A percentile compares a stretch with the other conserved stretches of the same genome.
Conservation (phyloP, 345 rosid species). For the Gossypium rotundifolium region DNA sequence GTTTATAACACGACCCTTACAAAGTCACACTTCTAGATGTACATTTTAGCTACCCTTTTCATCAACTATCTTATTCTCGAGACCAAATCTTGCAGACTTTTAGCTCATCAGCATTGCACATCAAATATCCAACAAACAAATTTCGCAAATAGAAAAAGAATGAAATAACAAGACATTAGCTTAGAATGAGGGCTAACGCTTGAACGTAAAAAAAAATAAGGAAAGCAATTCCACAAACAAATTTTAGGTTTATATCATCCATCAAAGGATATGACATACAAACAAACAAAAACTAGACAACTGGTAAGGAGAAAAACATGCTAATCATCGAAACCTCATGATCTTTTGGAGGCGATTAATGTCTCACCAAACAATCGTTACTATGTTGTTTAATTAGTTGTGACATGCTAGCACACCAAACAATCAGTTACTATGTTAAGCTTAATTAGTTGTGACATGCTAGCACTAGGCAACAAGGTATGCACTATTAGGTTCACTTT, state of each 20-base stretch:
- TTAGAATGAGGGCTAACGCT: not conserved
- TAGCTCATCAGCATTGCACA: not conserved
- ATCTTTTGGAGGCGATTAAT: not conserved
- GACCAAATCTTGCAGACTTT: not conserved
- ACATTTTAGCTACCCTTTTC: constrained; percentile 20
- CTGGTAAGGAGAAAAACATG: not conserved
- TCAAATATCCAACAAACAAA: constrained; percentile 8
- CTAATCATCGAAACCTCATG: not conserved
- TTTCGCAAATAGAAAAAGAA: constrained; percentile 17
- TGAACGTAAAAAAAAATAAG: too few species aligned
- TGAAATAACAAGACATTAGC: constrained; percentile 14
- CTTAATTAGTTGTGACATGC: too few species aligned
- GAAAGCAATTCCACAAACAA: not conserved
- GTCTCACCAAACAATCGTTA: not conserved
- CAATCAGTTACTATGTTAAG: too few species aligned
- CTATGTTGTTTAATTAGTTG: not conserved
- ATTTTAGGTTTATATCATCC: constrained; percentile 1
- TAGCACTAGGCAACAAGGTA: not conserved
- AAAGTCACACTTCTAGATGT: constrained; percentile 9
- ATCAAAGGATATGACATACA: constrained; percentile 1
- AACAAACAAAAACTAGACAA: constrained; percentile 1
- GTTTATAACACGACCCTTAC: constrained; percentile 12
- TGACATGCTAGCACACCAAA: too few species aligned
- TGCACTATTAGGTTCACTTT: not conserved
- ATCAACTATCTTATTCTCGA: constrained; percentile 15